Conservation (phyloP, 106 monocot species). For the Agapanthus africanus region DNA sequence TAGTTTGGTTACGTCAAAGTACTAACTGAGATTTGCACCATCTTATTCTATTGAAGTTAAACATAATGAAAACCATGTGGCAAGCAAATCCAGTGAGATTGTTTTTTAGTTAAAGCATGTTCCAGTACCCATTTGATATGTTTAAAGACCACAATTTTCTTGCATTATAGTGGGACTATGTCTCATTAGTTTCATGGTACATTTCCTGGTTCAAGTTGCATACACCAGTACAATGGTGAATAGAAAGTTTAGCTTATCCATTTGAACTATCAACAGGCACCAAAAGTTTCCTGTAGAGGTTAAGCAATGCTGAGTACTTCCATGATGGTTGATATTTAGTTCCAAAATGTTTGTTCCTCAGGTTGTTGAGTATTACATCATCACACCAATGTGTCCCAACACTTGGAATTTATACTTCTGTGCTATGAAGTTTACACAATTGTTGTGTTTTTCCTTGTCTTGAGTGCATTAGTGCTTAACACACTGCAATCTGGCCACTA, state of each 20-base stretch:
- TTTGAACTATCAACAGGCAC: too few relatives aligned
- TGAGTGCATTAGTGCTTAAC: too few relatives aligned
- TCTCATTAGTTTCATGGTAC: not conserved
- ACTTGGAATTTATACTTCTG: too few relatives aligned
- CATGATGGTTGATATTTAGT: too few relatives aligned
- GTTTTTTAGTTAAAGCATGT: not conserved
- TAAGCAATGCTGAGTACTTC: not conserved
- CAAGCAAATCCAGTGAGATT: not conserved
- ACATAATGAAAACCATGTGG: not conserved
- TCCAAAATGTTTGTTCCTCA: not conserved
- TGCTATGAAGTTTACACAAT: too few relatives aligned
- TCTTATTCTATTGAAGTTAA: not conserved
- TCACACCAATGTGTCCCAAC: not conserved
- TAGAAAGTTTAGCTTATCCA: not conserved
- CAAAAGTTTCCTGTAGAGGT: conserved; percentile 1
- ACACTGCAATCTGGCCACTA: too few relatives aligned
- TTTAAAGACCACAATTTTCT: not conserved
- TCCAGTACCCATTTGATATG: not conserved
- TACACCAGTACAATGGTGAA: not conserved
- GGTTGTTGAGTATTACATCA: conserved; percentile 1
- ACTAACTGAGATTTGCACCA: not conserved
- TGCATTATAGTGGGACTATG: not conserved
- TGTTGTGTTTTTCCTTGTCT: too few relatives aligned
- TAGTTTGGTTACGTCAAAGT: conserved; percentile 1
- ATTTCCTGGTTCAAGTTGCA: not conserved